Evolutionary conservation across 2,329 filamentous ascomycete genomes (phyloP).

Genomic region (Fusarium cyanostomum): DNA sequence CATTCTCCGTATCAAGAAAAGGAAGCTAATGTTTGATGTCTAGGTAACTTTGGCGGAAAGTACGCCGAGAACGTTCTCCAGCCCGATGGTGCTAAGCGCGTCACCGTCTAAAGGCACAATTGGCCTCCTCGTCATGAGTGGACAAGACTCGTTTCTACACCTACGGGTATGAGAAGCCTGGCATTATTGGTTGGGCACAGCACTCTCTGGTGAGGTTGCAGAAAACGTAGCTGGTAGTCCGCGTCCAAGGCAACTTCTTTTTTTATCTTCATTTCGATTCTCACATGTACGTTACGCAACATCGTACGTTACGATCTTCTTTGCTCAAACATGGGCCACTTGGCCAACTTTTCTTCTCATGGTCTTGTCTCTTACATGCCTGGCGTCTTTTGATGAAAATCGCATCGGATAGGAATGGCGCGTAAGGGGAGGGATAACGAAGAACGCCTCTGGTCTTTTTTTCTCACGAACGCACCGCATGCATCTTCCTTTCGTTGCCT

Average conservation of each 20-base stretch:
- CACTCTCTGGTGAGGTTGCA: constrained; percentile 24
- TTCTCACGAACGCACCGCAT: constrained; percentile 19
- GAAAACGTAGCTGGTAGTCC: constrained; percentile 19
- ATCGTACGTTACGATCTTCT: constrained; percentile 48
- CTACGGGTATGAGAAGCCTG: constrained; percentile 10
- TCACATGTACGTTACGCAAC: constrained; percentile 49
- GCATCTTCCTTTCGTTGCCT: constrained; percentile 39
- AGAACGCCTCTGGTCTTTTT: constrained; percentile 26
- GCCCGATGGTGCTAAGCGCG: constrained; percentile 45
- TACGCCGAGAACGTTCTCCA: constrained; percentile 61
- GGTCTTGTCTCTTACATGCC: constrained; percentile 35
- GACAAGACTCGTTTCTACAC: constrained; percentile 20
- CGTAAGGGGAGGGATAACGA: constrained; percentile 28
- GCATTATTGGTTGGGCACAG: constrained; percentile 26
- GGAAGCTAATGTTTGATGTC: not conserved
- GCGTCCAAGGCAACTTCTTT: constrained; percentile 32
- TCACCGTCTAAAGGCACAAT: constrained; percentile 41
- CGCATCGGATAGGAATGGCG: constrained; percentile 37
- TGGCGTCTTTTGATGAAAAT: constrained; percentile 41
- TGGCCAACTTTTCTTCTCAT: constrained; percentile 35
- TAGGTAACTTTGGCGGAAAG: constrained; percentile 63
- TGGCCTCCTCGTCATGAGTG: constrained; percentile 14
- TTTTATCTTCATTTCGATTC: constrained; percentile 46
- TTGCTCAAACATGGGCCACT: constrained; percentile 38
- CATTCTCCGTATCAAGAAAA: not conserved